A percentile compares a stretch with the other conserved stretches of the same genome.
These are phyloP conservation scores for Sugiyamaella neomexicana DNA, from an alignment of 1,139 yeast species.

Conservation along the genomic window DNA sequence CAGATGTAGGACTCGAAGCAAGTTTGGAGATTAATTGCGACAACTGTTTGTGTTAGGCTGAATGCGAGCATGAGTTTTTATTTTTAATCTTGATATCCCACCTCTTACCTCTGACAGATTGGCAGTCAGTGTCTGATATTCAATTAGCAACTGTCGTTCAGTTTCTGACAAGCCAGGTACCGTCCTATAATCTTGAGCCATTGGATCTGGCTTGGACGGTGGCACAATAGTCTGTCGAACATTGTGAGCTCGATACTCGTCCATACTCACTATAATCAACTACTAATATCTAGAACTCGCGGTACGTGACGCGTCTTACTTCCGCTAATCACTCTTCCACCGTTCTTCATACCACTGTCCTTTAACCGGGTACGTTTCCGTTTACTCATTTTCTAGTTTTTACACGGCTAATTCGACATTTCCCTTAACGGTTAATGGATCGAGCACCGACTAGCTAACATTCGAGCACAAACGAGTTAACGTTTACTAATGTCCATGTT, in stretches of 20 bases:
- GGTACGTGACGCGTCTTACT: background rate
- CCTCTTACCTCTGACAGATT: conserved; percentile 34
- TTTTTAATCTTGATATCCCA: background rate
- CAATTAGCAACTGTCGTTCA: conserved; percentile 36
- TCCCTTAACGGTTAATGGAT: too few relatives aligned
- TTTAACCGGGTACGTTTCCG: too few relatives aligned
- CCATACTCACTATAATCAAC: background rate
- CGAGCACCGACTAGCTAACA: too few relatives aligned
- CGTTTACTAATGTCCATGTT: too few relatives aligned
- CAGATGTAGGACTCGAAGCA: conserved; percentile 34
- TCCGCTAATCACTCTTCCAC: background rate
- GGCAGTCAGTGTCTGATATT: conserved; percentile 36
- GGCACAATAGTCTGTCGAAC: background rate
- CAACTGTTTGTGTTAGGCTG: conserved; percentile 24
- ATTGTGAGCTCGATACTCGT: conserved; percentile 2
- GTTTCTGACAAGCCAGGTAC: conserved; percentile 32
- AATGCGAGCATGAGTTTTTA: background rate
- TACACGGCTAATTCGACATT: too few relatives aligned
- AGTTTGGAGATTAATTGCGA: conserved; percentile 30
- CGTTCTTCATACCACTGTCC: too few relatives aligned
- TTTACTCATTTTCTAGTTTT: too few relatives aligned
- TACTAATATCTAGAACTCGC: background rate
- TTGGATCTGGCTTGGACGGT: conserved; percentile 7
- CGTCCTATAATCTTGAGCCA: conserved; percentile 19
- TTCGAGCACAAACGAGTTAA: too few relatives aligned